Conservation (phyloP, 805 yeast genomes). For the Jamesozyma jinghongensis region DNA sequence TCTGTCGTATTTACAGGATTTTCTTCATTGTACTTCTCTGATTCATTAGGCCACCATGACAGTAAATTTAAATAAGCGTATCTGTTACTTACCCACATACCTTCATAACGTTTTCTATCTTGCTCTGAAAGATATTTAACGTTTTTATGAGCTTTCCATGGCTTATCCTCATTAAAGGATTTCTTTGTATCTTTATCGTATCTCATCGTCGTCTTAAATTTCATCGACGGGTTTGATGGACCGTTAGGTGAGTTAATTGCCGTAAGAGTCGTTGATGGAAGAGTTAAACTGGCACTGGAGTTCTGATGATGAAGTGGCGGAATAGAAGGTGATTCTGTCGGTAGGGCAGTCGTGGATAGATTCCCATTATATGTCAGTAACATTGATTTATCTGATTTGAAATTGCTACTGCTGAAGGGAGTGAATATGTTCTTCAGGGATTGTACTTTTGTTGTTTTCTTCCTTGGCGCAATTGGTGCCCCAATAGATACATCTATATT, state of each 20-base stretch:
- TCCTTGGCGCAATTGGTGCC: slow-evolving; percentile 1
- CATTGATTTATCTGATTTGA: background rate
- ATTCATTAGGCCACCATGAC: slow-evolving; percentile 24
- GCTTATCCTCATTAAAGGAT: slow-evolving; percentile 74
- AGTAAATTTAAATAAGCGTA: slow-evolving; percentile 46
- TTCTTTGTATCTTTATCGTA: slow-evolving; percentile 7
- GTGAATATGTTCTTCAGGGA: slow-evolving; percentile 3
- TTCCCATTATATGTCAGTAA: background rate
- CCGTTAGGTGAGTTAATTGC: no score
- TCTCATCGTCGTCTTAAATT: slow-evolving; percentile 25
- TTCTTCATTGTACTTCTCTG: background rate
- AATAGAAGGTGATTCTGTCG: background rate
- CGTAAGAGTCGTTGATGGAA: no score
- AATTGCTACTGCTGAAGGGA: background rate
- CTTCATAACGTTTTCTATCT: slow-evolving; percentile 86
- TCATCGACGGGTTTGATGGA: slow-evolving; percentile 1
- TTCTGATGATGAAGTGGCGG: background rate
- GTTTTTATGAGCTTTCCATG: slow-evolving; percentile 82
- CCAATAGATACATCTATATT: slow-evolving; percentile 2
- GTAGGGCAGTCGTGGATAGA: background rate
- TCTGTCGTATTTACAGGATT: background rate
- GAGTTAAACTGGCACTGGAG: background rate
- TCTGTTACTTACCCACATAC: slow-evolving; percentile 85
- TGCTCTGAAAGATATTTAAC: slow-evolving; percentile 42
- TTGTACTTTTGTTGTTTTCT: background rate